phyloP scores from a whole-genome alignment of 805 yeast genomes.

The Candida chilensis region DNA sequence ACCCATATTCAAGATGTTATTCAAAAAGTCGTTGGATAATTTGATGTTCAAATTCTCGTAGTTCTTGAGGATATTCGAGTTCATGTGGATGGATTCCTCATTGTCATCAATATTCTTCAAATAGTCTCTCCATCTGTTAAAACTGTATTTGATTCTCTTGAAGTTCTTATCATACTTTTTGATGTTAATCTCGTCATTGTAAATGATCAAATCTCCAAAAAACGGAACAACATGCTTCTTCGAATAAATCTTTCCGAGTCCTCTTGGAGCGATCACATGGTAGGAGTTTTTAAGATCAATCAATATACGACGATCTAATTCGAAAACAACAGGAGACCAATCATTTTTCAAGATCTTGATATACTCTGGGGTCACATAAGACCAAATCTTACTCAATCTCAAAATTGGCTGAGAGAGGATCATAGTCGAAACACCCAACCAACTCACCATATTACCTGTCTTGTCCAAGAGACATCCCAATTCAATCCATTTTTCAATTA shows the following conservation, averaged over 20 bases:
- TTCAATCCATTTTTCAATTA: conserved; percentile 77
- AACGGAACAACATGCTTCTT: conserved; percentile 79
- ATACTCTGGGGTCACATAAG: conserved; percentile 49
- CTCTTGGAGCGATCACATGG: conserved; percentile 80
- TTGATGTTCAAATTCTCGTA: conserved; percentile 32
- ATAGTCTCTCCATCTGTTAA: conserved; percentile 78
- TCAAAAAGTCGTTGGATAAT: conserved; percentile 31
- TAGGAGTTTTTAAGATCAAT: conserved; percentile 36
- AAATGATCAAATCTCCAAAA: conserved; percentile 76
- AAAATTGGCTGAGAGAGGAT: conserved; percentile 77
- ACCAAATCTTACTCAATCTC: conserved; percentile 70
- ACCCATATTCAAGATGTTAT: conserved; percentile 16
- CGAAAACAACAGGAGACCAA: conserved; percentile 92
- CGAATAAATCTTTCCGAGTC: conserved; percentile 69
- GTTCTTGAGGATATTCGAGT: conserved; percentile 26
- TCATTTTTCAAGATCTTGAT: conserved; percentile 59
- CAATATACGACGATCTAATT: conserved; percentile 69
- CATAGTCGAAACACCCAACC: conserved; percentile 84
- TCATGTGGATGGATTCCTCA: conserved; percentile 25
- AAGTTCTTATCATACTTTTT: conserved; percentile 56
- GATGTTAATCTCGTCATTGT: conserved; percentile 26
- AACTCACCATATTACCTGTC: conserved; percentile 86
- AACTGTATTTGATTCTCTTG: conserved; percentile 60
- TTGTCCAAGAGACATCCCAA: conserved; percentile 71
- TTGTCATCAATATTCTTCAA: conserved; percentile 37